phyloP scores from a whole-genome alignment of 768 basidiomycete genomes.

The Hirschioporus abietinus region DNA sequence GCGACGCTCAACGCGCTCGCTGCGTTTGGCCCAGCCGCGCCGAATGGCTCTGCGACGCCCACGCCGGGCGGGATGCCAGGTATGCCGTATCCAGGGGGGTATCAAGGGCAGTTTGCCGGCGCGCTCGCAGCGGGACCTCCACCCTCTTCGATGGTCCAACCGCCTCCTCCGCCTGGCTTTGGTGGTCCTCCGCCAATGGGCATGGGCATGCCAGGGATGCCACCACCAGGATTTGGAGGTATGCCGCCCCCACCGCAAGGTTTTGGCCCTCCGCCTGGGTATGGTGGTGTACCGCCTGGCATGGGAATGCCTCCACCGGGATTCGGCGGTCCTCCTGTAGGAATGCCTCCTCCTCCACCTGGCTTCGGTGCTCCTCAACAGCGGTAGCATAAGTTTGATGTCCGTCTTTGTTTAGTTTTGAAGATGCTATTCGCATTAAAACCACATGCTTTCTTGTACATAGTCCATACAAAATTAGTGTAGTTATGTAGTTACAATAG shows the following conservation, averaged over 20 bases:
- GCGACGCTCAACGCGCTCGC: conserved; percentile 61
- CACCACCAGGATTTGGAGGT: conserved; percentile 26
- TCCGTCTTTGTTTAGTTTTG: background rate
- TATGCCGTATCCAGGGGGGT: conserved; percentile 67
- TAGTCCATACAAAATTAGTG: background rate
- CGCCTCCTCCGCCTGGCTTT: conserved; percentile 21
- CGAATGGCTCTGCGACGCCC: conserved; percentile 11
- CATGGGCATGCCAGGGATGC: conserved; percentile 29
- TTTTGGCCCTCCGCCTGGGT: conserved; percentile 36
- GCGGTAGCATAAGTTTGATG: background rate
- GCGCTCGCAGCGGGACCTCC: conserved; percentile 73
- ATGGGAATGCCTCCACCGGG: conserved; percentile 14
- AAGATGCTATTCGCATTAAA: background rate
- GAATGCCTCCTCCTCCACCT: background rate
- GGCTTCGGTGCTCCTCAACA: background rate
- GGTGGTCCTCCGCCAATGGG: conserved; percentile 22
- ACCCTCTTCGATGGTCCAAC: conserved; percentile 41
- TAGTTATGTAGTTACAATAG: background rate
- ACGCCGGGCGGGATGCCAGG: conserved; percentile 38
- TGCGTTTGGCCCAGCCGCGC: conserved; percentile 34
- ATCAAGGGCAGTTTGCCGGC: conserved; percentile 93
- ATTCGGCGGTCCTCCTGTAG: background rate
- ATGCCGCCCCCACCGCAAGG: conserved; percentile 63
- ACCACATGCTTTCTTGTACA: background rate
- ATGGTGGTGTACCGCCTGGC: background rate